Evolutionary conservation across 257 asterid species (phyloP), one percentile per base, ranked within the genome.

Genomic region (Misopates orontium): DNA sequence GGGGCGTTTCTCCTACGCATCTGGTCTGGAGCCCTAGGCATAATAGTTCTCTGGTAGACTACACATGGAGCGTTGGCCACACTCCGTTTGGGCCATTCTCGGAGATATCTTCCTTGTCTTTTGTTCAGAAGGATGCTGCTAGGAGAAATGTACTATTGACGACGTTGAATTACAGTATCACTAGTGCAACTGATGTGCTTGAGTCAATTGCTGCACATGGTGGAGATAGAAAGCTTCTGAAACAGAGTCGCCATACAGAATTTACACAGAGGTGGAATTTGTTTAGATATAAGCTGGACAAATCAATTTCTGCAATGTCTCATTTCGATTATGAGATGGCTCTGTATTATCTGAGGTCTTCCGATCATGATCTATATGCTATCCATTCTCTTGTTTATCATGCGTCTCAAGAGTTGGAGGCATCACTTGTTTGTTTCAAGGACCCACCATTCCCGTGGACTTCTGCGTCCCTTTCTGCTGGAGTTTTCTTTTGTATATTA

Each of bases 1-100:
- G 96, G 94, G 97, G 99, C 0, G 87, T 90, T 60, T 84, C 99
- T 0, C 99, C 95, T 0, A 93, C 97, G 0, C 97, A 93, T 76
- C 57, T 90, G 66, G 81, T 85, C 0, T 90, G 99, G 99, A 90
- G 97, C 78, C 87, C 95, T 14, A 85, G 90, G 75, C 97, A 87
- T 58, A 93, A 93, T 63, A 78, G 73, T 52, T 69, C 97, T 53
- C 79, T 90, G 44, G 83, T 86, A 28, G 99, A 93, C 67, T 90
- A 93, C 70, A 90, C 97, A 2, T 93, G 99, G 97, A 93, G 99
- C 31, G 77, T 93, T 51, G 92, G 95, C 16, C 95, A 93, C 19
- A 93, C 99, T 9, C 99, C 96, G 1, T 93, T 93, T 75, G 99
- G 99, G 16, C 97, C 99, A 0, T 93, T 93, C 64, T 87, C 97